Conservation (phyloP, 257 asterid species). For the Leonotis leonurus region DNA sequence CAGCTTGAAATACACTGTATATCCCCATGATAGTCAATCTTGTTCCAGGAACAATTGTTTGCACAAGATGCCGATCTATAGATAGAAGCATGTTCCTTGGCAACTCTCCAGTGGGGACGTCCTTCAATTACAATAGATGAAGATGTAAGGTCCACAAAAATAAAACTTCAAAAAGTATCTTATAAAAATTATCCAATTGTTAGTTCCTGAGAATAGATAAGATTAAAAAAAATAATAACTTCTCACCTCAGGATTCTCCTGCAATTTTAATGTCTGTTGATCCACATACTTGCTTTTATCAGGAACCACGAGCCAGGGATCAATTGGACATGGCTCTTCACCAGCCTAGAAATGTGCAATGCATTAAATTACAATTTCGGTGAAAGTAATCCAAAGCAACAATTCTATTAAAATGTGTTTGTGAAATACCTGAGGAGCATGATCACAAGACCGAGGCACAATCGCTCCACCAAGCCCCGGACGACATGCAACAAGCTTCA, state of each 20-base stretch:
- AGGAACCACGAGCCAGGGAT: constrained; percentile 90
- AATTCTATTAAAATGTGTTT: background rate
- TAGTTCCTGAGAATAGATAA: too few species aligned
- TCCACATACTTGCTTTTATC: constrained; percentile 93
- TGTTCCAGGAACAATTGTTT: constrained; percentile 97
- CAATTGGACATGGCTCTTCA: constrained; percentile 85
- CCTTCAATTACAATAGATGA: constrained; percentile 35
- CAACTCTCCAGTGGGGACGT: constrained; percentile 97
- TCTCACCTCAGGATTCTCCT: constrained; percentile 93
- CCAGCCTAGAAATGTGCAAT: constrained; percentile 40
- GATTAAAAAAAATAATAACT: too few species aligned
- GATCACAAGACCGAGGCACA: constrained; percentile 93
- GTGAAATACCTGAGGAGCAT: constrained; percentile 62
- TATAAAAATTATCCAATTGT: background rate
- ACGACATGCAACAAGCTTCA: constrained; percentile 85
- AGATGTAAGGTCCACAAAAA: background rate
- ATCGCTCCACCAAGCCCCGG: constrained; percentile 99
- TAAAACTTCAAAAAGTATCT: background rate
- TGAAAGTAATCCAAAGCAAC: background rate
- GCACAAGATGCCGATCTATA: constrained; percentile 94
- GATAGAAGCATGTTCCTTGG: constrained; percentile 97
- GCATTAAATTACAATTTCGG: background rate
- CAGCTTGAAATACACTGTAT: constrained; percentile 88
- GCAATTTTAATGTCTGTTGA: constrained; percentile 87
- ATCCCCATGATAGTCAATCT: constrained; percentile 95